Percentiles rank a stretch among this genome's conserved stretches.
Evolutionary conservation across 2,329 filamentous ascomycete genomes (phyloP).

Genomic region (Uncinocarpus reesii): DNA sequence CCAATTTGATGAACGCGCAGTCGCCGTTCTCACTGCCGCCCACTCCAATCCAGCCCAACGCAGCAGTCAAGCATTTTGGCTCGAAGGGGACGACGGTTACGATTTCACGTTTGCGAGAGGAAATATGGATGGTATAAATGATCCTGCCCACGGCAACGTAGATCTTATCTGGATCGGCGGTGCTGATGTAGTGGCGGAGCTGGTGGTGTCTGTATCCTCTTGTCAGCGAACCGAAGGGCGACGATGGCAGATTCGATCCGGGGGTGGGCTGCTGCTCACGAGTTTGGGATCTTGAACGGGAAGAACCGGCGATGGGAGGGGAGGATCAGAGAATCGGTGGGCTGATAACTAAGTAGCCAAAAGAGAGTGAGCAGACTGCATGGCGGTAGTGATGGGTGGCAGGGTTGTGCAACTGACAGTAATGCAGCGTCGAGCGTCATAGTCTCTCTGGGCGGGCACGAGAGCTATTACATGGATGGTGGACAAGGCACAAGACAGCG

Average conservation of each 20-base stretch:
- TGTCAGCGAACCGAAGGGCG: neutral
- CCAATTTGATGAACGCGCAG: constrained; percentile 66
- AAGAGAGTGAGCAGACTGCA: constrained; percentile 16
- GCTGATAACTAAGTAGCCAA: constrained; percentile 50
- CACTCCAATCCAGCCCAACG: constrained; percentile 78
- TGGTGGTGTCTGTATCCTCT: constrained; percentile 32
- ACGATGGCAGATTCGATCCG: neutral
- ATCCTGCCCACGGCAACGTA: constrained; percentile 74
- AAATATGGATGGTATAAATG: constrained; percentile 62
- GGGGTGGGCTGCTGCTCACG: constrained; percentile 39
- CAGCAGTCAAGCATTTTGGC: constrained; percentile 77
- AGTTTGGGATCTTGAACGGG: constrained; percentile 54
- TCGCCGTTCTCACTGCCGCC: constrained; percentile 76
- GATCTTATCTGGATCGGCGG: constrained; percentile 62
- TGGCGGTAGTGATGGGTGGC: constrained; percentile 2
- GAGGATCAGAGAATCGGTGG: constrained; percentile 56
- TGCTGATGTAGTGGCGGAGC: constrained; percentile 80
- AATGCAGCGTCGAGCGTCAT: constrained; percentile 37
- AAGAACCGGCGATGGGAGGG: constrained; percentile 55
- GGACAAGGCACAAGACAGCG: neutral
- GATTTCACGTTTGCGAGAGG: constrained; percentile 59
- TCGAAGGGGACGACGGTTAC: constrained; percentile 61
- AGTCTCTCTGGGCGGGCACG: constrained; percentile 20
- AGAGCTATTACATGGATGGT: constrained; percentile 10
- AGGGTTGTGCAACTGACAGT: constrained; percentile 23